phyloP scores from a whole-genome alignment of 441 rosid genomes.

The Corymbia citriodora region DNA sequence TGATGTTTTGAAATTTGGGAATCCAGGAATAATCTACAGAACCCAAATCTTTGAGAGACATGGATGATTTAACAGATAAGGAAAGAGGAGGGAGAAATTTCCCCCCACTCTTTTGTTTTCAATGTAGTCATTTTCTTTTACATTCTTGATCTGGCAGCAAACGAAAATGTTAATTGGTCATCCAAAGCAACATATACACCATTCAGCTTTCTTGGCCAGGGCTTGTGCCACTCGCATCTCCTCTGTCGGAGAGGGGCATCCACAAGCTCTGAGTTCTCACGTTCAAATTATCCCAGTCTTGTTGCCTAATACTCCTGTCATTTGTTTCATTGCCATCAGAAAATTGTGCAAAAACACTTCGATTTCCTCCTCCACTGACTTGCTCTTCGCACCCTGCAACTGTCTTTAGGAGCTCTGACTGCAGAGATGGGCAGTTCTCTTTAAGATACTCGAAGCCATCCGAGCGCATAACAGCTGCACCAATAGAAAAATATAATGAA shows the following conservation, averaged over 20 bases:
- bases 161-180: background rate
- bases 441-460: conserved; percentile 54
- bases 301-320: conserved; percentile 47
- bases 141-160: background rate
- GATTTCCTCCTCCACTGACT: conserved; percentile 22
- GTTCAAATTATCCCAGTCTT: conserved; percentile 56
- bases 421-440: conserved; percentile 42
- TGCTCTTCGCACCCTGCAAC: conserved; percentile 70
- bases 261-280: conserved; percentile 61
- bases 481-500: background rate
- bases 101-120: background rate
- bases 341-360: conserved; percentile 59
- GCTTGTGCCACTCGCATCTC: conserved; percentile 37
- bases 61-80: background rate
- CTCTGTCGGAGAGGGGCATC: conserved; percentile 52
- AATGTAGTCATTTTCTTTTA: background rate
- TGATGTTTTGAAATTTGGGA: background rate
- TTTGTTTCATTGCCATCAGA: conserved; percentile 58
- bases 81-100: background rate
- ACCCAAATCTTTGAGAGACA: background rate
- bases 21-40: background rate
- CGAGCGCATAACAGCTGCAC: conserved; percentile 44
- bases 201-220: conserved; percentile 57
- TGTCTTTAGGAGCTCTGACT: conserved; percentile 53
- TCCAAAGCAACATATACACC: background rate